Evolutionary conservation across 2,329 filamentous ascomycete species (phyloP).

Genomic region (Paraphoma sp.): DNA sequence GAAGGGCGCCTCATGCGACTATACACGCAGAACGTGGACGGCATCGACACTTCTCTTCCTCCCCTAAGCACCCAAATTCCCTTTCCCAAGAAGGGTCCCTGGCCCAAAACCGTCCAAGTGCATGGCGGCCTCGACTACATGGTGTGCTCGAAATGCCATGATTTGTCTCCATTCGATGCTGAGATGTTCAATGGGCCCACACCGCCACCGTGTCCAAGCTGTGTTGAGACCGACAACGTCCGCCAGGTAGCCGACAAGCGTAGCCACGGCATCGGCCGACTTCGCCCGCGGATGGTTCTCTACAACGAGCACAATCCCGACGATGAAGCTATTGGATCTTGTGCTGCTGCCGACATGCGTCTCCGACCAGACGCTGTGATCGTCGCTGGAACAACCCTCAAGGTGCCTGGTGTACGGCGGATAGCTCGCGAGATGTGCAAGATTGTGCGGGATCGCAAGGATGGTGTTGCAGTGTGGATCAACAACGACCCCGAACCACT

Average conservation of each 20-base stretch:
- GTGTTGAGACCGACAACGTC: slow-evolving; percentile 75
- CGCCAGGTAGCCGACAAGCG: slow-evolving; percentile 84
- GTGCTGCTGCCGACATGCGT: slow-evolving; percentile 84
- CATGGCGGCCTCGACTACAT: slow-evolving; percentile 95
- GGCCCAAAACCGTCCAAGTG: slow-evolving; percentile 91
- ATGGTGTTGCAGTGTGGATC: slow-evolving; percentile 92
- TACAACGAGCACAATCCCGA: slow-evolving; percentile 99
- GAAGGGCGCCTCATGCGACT: slow-evolving; percentile 87
- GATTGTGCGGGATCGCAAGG: slow-evolving; percentile 79
- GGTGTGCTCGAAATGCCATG: slow-evolving; percentile 92
- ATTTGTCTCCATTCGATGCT: slow-evolving; percentile 77
- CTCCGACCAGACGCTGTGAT: slow-evolving; percentile 88
- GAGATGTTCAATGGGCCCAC: slow-evolving; percentile 83
- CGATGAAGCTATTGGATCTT: slow-evolving; percentile 92
- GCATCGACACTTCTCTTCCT: slow-evolving; percentile 83
- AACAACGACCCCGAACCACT: slow-evolving; percentile 86
- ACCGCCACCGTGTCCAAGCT: slow-evolving; percentile 79
- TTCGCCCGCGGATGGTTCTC: slow-evolving; percentile 91
- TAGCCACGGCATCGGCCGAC: slow-evolving; percentile 88
- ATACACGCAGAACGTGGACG: slow-evolving; percentile 97
- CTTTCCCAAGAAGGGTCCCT: slow-evolving; percentile 82
- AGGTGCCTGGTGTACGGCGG: slow-evolving; percentile 89
- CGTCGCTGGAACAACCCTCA: slow-evolving; percentile 93
- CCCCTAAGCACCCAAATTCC: slow-evolving; percentile 84
- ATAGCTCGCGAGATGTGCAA: slow-evolving; percentile 91